phyloP scores from a whole-genome alignment of 345 rosid genomes.

The Eucalyptus globulus region DNA sequence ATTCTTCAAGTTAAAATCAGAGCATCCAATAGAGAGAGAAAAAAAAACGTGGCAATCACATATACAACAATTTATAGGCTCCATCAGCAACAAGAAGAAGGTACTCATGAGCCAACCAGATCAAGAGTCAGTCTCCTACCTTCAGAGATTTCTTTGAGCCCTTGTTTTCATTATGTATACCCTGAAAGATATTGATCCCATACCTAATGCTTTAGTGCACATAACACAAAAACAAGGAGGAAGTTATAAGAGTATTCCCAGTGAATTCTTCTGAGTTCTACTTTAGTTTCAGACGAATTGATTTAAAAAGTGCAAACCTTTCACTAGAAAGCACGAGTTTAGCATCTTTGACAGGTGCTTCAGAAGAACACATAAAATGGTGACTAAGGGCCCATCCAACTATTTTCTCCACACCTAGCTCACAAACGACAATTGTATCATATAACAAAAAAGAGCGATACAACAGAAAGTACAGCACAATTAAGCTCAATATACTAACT shows the following conservation, averaged over 20 bases:
- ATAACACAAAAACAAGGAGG: not conserved
- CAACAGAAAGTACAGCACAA: not conserved
- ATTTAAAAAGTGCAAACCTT: conserved; percentile 26
- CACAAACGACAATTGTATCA: not conserved
- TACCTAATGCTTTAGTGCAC: conserved; percentile 45
- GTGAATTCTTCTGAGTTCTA: not conserved
- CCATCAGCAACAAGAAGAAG: not conserved
- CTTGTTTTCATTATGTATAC: conserved; percentile 61
- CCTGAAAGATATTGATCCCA: conserved; percentile 65
- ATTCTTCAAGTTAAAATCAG: not conserved
- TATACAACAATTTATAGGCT: not conserved
- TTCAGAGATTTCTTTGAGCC: conserved; percentile 72
- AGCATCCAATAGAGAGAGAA: not conserved
- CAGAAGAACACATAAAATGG: conserved; percentile 69
- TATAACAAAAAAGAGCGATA: not conserved
- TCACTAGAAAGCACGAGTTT: conserved; percentile 63
- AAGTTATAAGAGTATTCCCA: not conserved
- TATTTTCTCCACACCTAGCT: conserved; percentile 79
- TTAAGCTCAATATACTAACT: conserved; percentile 25
- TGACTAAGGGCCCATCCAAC: conserved; percentile 90
- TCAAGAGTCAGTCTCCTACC: conserved; percentile 17
- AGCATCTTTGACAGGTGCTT: conserved; percentile 42
- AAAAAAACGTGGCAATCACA: not conserved
- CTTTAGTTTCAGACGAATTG: not conserved
- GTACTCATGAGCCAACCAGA: not conserved